A percentile compares a stretch with the other conserved stretches of the same genome.
phyloP scores from a whole-genome alignment of 768 basidiomycete species.

The Tylopilus rubrobrunneus region DNA sequence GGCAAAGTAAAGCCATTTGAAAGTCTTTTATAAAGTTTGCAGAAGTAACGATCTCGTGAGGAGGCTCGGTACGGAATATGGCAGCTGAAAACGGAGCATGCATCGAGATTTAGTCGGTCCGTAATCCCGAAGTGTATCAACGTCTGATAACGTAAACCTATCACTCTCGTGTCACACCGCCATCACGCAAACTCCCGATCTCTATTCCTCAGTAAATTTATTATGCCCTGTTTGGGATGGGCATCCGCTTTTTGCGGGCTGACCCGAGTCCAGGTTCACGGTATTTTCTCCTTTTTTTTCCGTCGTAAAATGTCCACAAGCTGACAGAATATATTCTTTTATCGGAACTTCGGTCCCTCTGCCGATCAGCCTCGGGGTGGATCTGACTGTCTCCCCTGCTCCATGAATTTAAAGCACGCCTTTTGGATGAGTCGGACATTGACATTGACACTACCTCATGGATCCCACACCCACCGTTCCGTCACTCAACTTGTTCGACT shows the following conservation, averaged over 20 bases:
- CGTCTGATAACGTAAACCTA: slow-evolving; percentile 27
- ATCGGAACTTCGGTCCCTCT: slow-evolving; percentile 26
- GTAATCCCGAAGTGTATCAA: slow-evolving; percentile 26
- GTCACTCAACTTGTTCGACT: slow-evolving; percentile 60
- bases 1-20: slow-evolving; percentile 23
- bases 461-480: slow-evolving; percentile 48
- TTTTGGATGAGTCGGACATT: slow-evolving; percentile 1
- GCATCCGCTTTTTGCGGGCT: slow-evolving; percentile 7
- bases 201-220: slow-evolving; percentile 19
- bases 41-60: slow-evolving; percentile 34
- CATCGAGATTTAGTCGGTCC: slow-evolving; percentile 28
- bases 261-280: slow-evolving; percentile 11
- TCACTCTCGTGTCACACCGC: slow-evolving; percentile 22
- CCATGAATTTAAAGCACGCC: slow-evolving; percentile 22
- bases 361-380: slow-evolving; percentile 31
- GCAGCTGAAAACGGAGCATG: slow-evolving; percentile 21
- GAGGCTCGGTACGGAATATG: slow-evolving; percentile 26
- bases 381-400: slow-evolving; percentile 11
- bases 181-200: slow-evolving; percentile 25
- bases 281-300: slow-evolving; percentile 12
- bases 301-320: background rate
- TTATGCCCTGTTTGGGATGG: slow-evolving; percentile 21
- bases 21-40: slow-evolving; percentile 32
- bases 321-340: slow-evolving; percentile 4
- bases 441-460: slow-evolving; percentile 33